Conservation (phyloP, 1,284 basidiomycete genomes). For the Puccinia polysora region DNA sequence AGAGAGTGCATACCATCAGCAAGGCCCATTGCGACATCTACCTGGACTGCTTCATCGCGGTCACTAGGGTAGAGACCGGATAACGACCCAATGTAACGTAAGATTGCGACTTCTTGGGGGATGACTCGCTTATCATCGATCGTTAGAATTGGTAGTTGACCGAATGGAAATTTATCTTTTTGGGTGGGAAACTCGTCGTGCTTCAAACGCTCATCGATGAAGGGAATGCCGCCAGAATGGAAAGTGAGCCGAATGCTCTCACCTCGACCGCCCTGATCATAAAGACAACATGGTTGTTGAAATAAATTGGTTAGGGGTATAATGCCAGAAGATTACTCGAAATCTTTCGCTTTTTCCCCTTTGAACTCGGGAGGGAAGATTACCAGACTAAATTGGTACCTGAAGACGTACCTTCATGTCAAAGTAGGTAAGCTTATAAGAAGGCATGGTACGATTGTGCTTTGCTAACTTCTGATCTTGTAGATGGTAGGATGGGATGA, state of each 20-base stretch:
- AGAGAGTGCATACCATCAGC: background rate
- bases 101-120: background rate
- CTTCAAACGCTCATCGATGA: background rate
- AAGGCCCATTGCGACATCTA: background rate
- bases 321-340: background rate
- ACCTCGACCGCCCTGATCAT: background rate
- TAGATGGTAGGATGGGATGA: too few species aligned
- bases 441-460: constrained; percentile 2
- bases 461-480: too few species aligned
- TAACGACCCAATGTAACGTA: background rate
- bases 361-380: too few species aligned
- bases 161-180: background rate
- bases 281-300: background rate
- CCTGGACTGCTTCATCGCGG: background rate
- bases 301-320: too few species aligned
- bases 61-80: background rate
- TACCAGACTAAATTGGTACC: too few species aligned
- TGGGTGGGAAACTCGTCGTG: background rate
- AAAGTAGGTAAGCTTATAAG: background rate
- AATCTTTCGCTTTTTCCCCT: too few species aligned
- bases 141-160: background rate
- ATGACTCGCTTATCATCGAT: background rate
- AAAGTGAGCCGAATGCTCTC: background rate
- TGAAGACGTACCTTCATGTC: background rate
- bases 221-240: background rate